Percentiles rank a stretch among this genome's conserved stretches.
Evolutionary conservation across 2,329 filamentous ascomycete species (phyloP).

Genomic region (Aspergillus eucalypticola): DNA sequence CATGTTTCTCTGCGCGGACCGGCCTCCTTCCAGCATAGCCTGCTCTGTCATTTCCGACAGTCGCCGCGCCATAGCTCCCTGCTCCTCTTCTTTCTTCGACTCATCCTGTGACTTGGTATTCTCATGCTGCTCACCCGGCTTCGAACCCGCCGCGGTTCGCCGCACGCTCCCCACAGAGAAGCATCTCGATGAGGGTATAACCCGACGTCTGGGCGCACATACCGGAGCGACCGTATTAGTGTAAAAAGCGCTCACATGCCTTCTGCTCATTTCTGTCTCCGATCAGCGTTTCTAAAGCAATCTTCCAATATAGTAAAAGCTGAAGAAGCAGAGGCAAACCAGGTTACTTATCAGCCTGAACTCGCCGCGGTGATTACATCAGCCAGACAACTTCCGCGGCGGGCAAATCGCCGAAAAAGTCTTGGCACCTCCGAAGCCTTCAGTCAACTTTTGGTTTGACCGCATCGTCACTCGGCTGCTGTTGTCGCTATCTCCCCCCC

Average conservation of each 20-base stretch:
- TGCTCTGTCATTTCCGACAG: slow-evolving; percentile 63
- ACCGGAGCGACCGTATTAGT: slow-evolving; percentile 17
- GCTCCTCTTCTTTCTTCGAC: slow-evolving; percentile 31
- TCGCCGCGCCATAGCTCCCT: slow-evolving; percentile 60
- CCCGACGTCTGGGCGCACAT: slow-evolving; percentile 13
- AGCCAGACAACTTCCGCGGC: slow-evolving; percentile 33
- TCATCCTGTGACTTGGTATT: slow-evolving; percentile 15
- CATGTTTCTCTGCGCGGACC: slow-evolving; percentile 58
- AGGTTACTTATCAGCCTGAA: background rate
- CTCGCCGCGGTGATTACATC: slow-evolving; percentile 27
- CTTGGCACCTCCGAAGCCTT: slow-evolving; percentile 26
- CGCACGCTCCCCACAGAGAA: slow-evolving; percentile 27
- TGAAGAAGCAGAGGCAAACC: background rate
- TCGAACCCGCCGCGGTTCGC: slow-evolving; percentile 23
- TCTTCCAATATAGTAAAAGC: background rate
- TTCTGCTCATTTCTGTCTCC: slow-evolving; percentile 24
- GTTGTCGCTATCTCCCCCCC: slow-evolving; percentile 18
- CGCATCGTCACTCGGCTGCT: slow-evolving; percentile 4
- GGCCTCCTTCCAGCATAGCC: slow-evolving; percentile 56
- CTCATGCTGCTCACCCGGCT: slow-evolving; percentile 18
- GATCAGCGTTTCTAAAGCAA: background rate
- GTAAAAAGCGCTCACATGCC: slow-evolving; percentile 19
- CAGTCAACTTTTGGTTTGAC: slow-evolving; percentile 12
- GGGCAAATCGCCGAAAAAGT: slow-evolving; percentile 19
- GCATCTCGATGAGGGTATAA: slow-evolving; percentile 9